Conservation (phyloP, 2,329 filamentous ascomycete species). For the Akanthomyces lecanii region DNA sequence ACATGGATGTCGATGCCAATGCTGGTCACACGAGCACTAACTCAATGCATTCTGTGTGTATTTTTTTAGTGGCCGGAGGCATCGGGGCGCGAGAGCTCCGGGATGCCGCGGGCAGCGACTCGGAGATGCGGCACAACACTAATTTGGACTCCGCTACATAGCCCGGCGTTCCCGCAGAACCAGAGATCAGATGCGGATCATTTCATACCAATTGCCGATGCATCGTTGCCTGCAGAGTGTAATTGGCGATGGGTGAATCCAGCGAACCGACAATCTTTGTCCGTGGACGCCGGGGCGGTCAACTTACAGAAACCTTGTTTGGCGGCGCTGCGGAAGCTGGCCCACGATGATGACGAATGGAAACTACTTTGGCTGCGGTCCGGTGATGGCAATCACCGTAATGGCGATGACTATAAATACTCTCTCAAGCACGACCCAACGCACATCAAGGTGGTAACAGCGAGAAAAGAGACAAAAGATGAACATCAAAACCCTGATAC, state of each 20-base stretch:
- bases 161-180: neutral
- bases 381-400: no score
- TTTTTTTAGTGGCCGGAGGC: neutral
- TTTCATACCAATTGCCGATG: neutral
- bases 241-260: neutral
- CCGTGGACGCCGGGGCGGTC: neutral
- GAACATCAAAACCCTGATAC: neutral
- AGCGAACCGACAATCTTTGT: no score
- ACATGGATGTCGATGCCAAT: no score
- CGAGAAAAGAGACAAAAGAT: neutral
- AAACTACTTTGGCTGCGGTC: neutral
- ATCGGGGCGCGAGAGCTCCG: neutral
- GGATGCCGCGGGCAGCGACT: neutral
- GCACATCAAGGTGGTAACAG: no score
- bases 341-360: neutral
- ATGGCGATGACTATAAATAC: no score
- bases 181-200: neutral
- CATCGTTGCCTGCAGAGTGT: neutral
- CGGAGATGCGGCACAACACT: neutral
- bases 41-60: neutral
- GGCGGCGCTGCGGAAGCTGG: neutral
- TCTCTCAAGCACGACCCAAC: no score
- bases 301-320: neutral
- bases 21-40: neutral
- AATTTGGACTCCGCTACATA: neutral